phyloP scores from a whole-genome alignment of 2,329 filamentous ascomycete species.

The Ophiostoma sp. region DNA sequence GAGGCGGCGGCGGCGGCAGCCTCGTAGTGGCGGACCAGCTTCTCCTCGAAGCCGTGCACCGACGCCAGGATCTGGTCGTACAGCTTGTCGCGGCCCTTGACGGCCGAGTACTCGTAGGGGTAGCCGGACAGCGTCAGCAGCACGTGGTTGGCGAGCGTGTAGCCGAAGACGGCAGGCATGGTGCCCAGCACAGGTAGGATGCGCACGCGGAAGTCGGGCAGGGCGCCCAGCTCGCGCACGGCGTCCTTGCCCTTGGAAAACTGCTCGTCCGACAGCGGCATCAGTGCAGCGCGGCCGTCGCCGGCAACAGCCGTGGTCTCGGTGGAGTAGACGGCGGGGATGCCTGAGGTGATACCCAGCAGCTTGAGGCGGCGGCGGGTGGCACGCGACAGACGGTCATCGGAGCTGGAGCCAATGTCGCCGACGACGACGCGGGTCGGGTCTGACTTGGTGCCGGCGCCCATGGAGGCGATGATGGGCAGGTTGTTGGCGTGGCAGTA shows the following conservation, averaged over 20 bases:
- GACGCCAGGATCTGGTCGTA: conserved; percentile 76
- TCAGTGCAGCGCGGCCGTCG: conserved; percentile 82
- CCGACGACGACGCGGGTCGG: conserved; percentile 81
- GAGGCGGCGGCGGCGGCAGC: not conserved
- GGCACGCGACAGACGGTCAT: conserved; percentile 80
- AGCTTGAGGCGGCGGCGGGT: conserved; percentile 75
- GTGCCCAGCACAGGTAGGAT: conserved; percentile 93
- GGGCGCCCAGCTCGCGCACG: conserved; percentile 78
- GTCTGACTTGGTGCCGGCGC: conserved; percentile 87
- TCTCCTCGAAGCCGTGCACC: conserved; percentile 74
- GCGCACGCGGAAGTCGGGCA: conserved; percentile 89
- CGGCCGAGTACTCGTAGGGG: conserved; percentile 74
- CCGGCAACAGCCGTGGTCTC: conserved; percentile 60
- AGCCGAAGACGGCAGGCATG: conserved; percentile 95
- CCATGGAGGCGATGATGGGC: conserved; percentile 90
- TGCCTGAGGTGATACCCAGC: conserved; percentile 73
- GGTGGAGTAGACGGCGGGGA: conserved; percentile 87
- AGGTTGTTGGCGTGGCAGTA: conserved; percentile 77
- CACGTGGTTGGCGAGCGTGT: conserved; percentile 86
- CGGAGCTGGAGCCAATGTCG: conserved; percentile 81
- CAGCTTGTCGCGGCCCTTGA: conserved; percentile 82
- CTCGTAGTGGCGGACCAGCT: conserved; percentile 49
- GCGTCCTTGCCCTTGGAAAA: conserved; percentile 67
- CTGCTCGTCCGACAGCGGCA: conserved; percentile 83
- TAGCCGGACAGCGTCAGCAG: conserved; percentile 76